Base-by-base conservation (phyloP, 164 flowering plant species). In the Stephania yunnanensis region DNA sequence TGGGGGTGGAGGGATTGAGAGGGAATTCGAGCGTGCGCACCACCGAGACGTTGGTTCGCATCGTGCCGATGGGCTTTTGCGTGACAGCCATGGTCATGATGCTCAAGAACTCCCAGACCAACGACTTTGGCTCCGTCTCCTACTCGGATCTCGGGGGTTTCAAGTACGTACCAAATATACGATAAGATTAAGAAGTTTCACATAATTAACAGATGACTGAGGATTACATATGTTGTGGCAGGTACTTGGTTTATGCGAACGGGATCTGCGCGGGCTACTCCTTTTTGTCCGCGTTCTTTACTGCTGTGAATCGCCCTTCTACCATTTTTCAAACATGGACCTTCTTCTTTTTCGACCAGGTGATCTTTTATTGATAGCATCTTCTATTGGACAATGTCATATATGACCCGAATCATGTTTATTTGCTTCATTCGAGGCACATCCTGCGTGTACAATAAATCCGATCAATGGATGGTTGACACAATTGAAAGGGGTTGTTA, bases 191-290 rank as follows among this genome's bases (percentile, higher is more conserved):
- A 7, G 8, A 2, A 19, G 42, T 6, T 6, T 67, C 12, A 25
- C 10, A 9, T 31, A 31, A 30, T 48, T 48, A 48, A 50, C 6
- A 3, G 15, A 50, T 50, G 55, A 4, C 8, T 7, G 8, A n/a
- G 7, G 17, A 7, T 1, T 15, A 61, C 6, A 61, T 15, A 9
- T 70, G 12, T 20, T 25, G 9, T 1, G 81, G 79, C 84, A 94
- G 98, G 89, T 94, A 87, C 73, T 80, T 92, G 76, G 95, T 95
- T 68, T 94, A 95, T 79, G 98, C 93, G 7, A 93, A 94, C 80
- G 98, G 95, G 1, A 77, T 93, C 1, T 92, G 98, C 75, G 99
- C 98, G 0, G 96, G 88, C n/a, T 95, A 93, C 78, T 95, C 99
- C 8, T 89, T 95, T 65, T 86, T 93, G 22, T 87, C 97, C 7